Conservation (phyloP, 1,284 basidiomycete species). For the Cryptococcus sp. region DNA sequence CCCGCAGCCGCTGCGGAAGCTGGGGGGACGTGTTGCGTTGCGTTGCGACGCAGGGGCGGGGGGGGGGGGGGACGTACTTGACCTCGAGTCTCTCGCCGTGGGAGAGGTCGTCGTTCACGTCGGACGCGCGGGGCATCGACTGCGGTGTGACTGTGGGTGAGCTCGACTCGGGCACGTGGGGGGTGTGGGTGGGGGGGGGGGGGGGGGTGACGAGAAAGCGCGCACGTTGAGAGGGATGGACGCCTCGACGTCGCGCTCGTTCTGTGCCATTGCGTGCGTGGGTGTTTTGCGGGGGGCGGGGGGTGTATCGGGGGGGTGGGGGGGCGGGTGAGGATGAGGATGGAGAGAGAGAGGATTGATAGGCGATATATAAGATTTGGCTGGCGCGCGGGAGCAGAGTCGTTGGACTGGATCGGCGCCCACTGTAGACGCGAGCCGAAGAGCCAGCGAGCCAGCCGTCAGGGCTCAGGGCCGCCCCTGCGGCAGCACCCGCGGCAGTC, state of each 20-base stretch:
- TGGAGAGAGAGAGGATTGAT: no score
- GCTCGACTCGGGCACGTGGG: neutral
- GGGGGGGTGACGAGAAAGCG: neutral
- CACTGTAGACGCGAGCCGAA: no score
- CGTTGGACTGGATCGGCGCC: no score
- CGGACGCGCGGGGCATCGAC: constrained; percentile 43
- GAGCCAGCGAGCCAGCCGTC: no score
- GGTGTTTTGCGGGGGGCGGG: no score
- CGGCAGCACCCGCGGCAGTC: no score
- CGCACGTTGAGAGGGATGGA: constrained; percentile 39
- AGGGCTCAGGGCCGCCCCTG: no score
- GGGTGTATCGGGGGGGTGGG: no score
- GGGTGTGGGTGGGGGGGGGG: neutral
- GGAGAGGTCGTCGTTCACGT: constrained; percentile 34
- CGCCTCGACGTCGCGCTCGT: constrained; percentile 31
- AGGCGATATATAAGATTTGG: no score
- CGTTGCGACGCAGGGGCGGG: constrained; percentile 6
- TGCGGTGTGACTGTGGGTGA: constrained; percentile 6
- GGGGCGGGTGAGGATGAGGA: no score
- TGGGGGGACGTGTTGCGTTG: constrained; percentile 30
- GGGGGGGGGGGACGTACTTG: constrained; percentile 28
- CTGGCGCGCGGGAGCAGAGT: no score
- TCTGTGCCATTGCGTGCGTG: constrained; percentile 1
- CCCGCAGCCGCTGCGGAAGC: neutral
- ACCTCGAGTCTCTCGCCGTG: constrained; percentile 40